Evolutionary conservation across 257 asterid species (phyloP).

Genomic region (Paulownia fortunei): DNA sequence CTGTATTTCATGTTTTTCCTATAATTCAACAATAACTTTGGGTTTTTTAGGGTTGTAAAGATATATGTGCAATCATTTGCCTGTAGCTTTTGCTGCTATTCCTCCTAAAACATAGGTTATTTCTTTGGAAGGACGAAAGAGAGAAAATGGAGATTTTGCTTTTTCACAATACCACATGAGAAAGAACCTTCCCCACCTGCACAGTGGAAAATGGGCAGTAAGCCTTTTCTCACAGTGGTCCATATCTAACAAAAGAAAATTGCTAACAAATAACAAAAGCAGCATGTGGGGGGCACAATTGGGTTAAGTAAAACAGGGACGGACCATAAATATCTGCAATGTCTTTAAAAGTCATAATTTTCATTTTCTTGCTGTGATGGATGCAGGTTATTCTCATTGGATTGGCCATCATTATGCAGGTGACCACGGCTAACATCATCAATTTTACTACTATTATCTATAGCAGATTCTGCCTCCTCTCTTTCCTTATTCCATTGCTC

Average conservation of each 20-base stretch:
- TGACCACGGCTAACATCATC: conserved; percentile 43
- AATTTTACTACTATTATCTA: conserved; percentile 35
- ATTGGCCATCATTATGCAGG: conserved; percentile 41
- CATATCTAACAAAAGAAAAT: conserved; percentile 23
- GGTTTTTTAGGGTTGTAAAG: background rate
- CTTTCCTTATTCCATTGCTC: conserved; percentile 87
- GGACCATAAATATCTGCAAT: conserved; percentile 34
- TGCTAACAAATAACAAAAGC: conserved; percentile 15
- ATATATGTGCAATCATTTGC: background rate
- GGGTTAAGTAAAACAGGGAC: conserved; percentile 19
- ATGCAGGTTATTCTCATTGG: conserved; percentile 39
- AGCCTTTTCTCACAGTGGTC: conserved; percentile 58
- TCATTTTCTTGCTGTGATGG: conserved; percentile 53
- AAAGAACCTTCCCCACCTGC: conserved; percentile 72
- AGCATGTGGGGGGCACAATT: conserved; percentile 12
- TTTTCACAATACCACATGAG: conserved; percentile 46
- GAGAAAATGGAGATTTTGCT: conserved; percentile 36
- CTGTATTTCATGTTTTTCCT: background rate
- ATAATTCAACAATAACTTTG: background rate
- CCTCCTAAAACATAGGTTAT: too few relatives aligned
- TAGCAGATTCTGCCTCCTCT: conserved; percentile 54
- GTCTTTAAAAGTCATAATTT: conserved; percentile 38
- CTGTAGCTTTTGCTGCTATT: conserved; percentile 4
- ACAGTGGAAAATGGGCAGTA: conserved; percentile 76
- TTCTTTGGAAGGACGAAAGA: conserved; percentile 26